Evolutionary conservation across 345 rosid species (phyloP).

Genomic region (Schrenkiella parvula): DNA sequence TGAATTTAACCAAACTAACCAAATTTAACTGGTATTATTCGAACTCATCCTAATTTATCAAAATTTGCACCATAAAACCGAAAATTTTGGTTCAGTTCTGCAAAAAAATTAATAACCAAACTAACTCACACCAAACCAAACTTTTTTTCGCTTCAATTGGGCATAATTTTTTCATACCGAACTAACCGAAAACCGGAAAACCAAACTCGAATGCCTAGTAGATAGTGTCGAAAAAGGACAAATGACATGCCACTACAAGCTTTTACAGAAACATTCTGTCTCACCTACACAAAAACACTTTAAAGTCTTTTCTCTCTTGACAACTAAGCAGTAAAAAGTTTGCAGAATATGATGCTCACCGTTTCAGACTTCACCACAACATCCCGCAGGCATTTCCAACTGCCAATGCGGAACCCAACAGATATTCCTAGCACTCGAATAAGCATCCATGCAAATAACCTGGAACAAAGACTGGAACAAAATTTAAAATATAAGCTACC

Average conservation of each 20-base stretch:
- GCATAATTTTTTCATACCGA: too few relatives aligned
- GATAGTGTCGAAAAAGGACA: not conserved
- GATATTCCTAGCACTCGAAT: constrained; percentile 69
- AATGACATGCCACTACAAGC: not conserved
- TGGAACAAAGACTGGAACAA: constrained; percentile 25
- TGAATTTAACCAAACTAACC: too few relatives aligned
- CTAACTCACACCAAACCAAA: too few relatives aligned
- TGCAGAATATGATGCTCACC: constrained; percentile 39
- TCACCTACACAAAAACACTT: not conserved
- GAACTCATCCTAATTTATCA: too few relatives aligned
- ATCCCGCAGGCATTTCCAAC: constrained; percentile 86
- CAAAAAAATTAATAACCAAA: too few relatives aligned
- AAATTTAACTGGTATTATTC: too few relatives aligned
- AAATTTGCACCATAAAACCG: too few relatives aligned
- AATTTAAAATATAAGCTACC: not conserved
- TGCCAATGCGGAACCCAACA: constrained; percentile 69
- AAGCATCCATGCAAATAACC: constrained; percentile 74
- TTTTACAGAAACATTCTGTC: not conserved
- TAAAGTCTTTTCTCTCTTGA: not conserved
- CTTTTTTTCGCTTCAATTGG: too few relatives aligned
- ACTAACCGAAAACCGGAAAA: too few relatives aligned
- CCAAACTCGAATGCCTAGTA: too few relatives aligned
- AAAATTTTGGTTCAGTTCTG: too few relatives aligned
- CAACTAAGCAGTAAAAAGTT: not conserved
- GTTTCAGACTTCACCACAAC: constrained; percentile 72